Base-by-base conservation (phyloP, 345 rosid genomes). In the Populus tremula region DNA sequence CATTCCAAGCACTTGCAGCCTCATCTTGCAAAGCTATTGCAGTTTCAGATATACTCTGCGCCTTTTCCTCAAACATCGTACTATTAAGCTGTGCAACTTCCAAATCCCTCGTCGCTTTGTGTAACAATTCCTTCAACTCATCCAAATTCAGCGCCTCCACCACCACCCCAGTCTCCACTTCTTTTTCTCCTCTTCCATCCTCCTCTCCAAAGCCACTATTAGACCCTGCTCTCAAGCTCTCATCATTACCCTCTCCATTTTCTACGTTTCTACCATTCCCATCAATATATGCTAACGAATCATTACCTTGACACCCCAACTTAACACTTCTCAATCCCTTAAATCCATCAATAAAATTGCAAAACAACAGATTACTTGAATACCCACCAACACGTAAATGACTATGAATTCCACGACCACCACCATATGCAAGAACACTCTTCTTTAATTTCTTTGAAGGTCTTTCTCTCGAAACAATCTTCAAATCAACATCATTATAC, bases 21-120 rank as follows among this genome's bases (percentile, higher is more conserved):
- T 92, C 87, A 63, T 95, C 99, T 86, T 93, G 93, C 84, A 88
- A 84, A 17, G 96, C 89, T 50, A 95, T 93, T 10, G 98, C 97
- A 79, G 88, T 73, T 87, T 95, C 98, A 10, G 99, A 91, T 76
- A 93, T 88, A 64, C 85, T 78, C 79, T 91, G 97, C 71, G 98
- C 98, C 86, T 90, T 93, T 72, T 93, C 97, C 88, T 95, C 98
- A 71, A 92, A 95, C 83, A 89, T 78, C 61, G 88, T 82, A 73
- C 98, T 92, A 74, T 93, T 95, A 76, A 90, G 84, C 74, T 85
- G 80, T 35, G 96, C 97, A 88, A 87, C 92, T 77, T 90, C 97
- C 85, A 95, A 72, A 54, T 93, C 99, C 79, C 81, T 87, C 74
- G 53, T 66, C 21, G 96, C 90, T 83, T 82, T 91, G 71, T 81